Conservation (phyloP, 495 filamentous ascomycete species). For the Paragyromitra xinjiangensis region DNA sequence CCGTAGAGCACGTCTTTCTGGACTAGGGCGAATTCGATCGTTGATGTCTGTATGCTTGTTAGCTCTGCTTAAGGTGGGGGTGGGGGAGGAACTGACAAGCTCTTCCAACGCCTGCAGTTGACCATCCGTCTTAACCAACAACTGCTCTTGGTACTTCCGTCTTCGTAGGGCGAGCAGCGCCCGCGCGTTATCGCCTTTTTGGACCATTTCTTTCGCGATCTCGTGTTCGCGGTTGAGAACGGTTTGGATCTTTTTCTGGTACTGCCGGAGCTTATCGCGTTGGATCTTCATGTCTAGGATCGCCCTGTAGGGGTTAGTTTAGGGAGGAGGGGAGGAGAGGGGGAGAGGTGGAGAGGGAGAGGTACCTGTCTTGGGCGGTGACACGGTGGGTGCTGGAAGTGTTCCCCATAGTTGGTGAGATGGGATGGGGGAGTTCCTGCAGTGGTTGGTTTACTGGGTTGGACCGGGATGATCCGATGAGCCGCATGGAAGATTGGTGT, state of each 20-base stretch:
- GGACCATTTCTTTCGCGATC: constrained; percentile 82
- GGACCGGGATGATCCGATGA: background rate
- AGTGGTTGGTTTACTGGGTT: background rate
- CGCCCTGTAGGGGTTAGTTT: constrained; percentile 65
- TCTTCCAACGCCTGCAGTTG: constrained; percentile 90
- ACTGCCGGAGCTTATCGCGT: constrained; percentile 94
- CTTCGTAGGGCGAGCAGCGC: constrained; percentile 89
- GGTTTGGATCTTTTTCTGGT: constrained; percentile 84
- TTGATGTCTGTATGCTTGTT: constrained; percentile 62
- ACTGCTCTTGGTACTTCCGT: constrained; percentile 95
- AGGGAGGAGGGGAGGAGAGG: constrained; percentile 59
- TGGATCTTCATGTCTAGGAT: constrained; percentile 98
- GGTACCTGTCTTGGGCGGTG: constrained; percentile 54
- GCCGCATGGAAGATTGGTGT: background rate
- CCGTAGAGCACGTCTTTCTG: constrained; percentile 95
- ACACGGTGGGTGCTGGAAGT: constrained; percentile 47
- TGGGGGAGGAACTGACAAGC: constrained; percentile 59
- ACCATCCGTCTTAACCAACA: constrained; percentile 86
- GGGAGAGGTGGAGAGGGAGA: background rate
- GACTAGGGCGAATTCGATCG: constrained; percentile 91
- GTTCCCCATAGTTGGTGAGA: constrained; percentile 45
- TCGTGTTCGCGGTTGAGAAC: constrained; percentile 84
- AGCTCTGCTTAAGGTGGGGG: background rate
- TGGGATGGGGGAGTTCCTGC: background rate
- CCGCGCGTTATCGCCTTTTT: constrained; percentile 74